A percentile compares a stretch with the other conserved stretches of the same genome.
These are phyloP conservation scores for Macrolepiota dolichaula DNA, from an alignment of 768 basidiomycete genomes.

Conservation along the genomic window DNA sequence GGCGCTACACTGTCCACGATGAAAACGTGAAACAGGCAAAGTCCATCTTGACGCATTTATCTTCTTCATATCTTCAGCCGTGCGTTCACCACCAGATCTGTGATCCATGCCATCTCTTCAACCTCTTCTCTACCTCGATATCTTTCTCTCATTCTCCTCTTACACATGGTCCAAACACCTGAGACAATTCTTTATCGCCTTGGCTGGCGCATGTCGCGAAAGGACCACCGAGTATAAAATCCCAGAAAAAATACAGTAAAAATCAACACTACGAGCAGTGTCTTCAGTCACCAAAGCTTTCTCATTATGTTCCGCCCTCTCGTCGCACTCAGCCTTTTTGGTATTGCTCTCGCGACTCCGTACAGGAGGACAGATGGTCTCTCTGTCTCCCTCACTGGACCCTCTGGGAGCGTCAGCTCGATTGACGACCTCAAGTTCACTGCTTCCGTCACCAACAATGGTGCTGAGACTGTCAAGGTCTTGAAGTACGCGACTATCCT, in stretches of 20 bases:
- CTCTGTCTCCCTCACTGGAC: slow-evolving; percentile 26
- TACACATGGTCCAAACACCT: not conserved
- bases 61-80: not conserved
- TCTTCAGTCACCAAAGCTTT: not conserved
- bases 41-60: not conserved
- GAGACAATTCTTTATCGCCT: not conserved
- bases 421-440: slow-evolving; percentile 37
- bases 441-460: slow-evolving; percentile 38
- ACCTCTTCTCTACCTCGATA: not conserved
- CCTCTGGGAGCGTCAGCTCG: slow-evolving; percentile 29
- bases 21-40: not conserved
- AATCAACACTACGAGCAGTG: slow-evolving; percentile 1
- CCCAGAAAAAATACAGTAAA: not conserved
- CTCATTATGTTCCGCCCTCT: slow-evolving; percentile 27
- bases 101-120: not conserved
- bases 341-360: slow-evolving; percentile 28
- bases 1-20: not conserved
- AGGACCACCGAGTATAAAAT: slow-evolving; percentile 1
- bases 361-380: slow-evolving; percentile 28
- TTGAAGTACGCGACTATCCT: slow-evolving; percentile 45
- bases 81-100: not conserved
- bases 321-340: slow-evolving; percentile 24
- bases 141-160: not conserved
- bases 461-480: slow-evolving; percentile 35
- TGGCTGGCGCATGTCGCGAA: not conserved